Evolutionary conservation across 2,329 filamentous ascomycete species (phyloP).

Genomic region (Monosporascus sp.): DNA sequence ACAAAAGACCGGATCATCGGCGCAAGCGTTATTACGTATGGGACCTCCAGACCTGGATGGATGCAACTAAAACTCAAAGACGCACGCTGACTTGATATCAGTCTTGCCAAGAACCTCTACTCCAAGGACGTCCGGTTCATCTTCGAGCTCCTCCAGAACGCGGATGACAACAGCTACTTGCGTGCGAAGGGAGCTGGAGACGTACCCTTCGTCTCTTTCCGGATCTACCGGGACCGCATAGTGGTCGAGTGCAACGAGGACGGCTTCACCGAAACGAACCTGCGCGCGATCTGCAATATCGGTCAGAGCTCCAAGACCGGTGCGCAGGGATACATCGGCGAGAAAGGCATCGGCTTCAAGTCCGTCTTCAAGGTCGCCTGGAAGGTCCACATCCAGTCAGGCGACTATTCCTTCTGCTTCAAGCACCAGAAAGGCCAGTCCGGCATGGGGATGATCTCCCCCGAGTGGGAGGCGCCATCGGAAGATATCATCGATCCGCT

Average conservation of each 20-base stretch:
- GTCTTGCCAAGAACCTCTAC: constrained; percentile 39
- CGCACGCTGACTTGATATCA: constrained; percentile 10
- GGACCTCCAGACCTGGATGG: neutral
- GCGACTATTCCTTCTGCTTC: constrained; percentile 40
- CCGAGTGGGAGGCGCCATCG: constrained; percentile 31
- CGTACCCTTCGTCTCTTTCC: constrained; percentile 29
- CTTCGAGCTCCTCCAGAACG: constrained; percentile 50
- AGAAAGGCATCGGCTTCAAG: constrained; percentile 49
- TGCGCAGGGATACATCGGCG: constrained; percentile 40
- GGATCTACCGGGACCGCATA: constrained; percentile 31
- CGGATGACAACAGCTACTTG: constrained; percentile 44
- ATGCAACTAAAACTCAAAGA: neutral
- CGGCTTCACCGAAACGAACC: constrained; percentile 37
- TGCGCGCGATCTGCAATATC: constrained; percentile 41
- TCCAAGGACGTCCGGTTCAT: constrained; percentile 41
- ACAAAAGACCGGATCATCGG: constrained; percentile 15
- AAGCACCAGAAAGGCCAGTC: constrained; percentile 31
- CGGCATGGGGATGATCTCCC: constrained; percentile 47
- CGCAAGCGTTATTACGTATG: constrained; percentile 17
- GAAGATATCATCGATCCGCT: constrained; percentile 7
- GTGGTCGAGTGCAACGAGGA: constrained; percentile 46
- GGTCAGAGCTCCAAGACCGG: constrained; percentile 40
- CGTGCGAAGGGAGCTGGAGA: constrained; percentile 10
- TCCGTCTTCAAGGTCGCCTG: constrained; percentile 43
- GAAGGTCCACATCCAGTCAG: constrained; percentile 40